Evolutionary conservation across 306 rosid genomes (phyloP).

Genomic region (Carpinus fangiana): DNA sequence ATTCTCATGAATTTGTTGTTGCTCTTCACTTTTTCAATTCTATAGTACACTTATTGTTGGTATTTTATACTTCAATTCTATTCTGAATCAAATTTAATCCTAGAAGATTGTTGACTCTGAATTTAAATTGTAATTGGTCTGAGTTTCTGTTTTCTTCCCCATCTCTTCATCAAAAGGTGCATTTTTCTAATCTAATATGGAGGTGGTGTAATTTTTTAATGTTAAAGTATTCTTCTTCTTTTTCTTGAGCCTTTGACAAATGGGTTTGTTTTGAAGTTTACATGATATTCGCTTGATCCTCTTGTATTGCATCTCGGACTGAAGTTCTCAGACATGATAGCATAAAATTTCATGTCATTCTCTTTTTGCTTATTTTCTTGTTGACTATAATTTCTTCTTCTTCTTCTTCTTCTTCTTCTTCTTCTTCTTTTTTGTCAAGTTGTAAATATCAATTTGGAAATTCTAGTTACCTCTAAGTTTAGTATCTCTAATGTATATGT

Average conservation of each 20-base stretch:
- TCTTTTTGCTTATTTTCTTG: conserved; percentile 14
- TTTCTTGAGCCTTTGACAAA: too few species aligned
- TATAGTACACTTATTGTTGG: not conserved
- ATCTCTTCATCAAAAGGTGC: not conserved
- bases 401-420: not conserved
- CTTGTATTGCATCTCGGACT: too few species aligned
- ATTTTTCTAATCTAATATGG: not conserved
- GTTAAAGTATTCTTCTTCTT: not conserved
- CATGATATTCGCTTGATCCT: too few species aligned
- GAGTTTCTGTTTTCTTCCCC: not conserved
- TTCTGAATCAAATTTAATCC: not conserved
- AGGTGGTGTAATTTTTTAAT: not conserved
- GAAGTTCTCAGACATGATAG: not conserved
- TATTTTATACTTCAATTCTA: not conserved
- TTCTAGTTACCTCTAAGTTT: not conserved
- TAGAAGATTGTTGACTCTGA: not conserved
- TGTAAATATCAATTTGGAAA: too few species aligned
- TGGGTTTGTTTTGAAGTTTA: too few species aligned
- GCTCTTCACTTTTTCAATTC: not conserved
- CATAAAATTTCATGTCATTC: not conserved
- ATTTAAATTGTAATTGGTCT: not conserved
- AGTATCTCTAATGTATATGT: not conserved
- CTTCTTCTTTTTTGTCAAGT: too few species aligned
- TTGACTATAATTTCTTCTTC: not conserved
- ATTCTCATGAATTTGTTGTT: conserved; percentile 13